Percentiles rank a stretch among this genome's conserved stretches.
Evolutionary conservation across 129 eudicot genomes (phyloP).

Genomic region (Smallanthus sonchifolius): DNA sequence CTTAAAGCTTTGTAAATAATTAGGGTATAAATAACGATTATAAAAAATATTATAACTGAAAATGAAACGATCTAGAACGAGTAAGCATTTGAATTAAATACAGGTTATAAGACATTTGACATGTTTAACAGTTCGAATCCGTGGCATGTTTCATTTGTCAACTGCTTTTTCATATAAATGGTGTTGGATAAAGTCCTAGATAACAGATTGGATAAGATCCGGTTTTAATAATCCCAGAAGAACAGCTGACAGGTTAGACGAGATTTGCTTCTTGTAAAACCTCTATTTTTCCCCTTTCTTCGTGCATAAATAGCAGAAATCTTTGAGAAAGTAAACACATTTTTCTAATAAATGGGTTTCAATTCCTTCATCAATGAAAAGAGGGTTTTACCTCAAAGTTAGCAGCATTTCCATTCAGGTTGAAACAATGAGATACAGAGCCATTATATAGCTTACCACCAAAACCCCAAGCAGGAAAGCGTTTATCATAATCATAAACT

Average conservation of each 20-base stretch:
- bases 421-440: conserved; percentile 85
- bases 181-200: not conserved
- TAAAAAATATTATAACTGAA: not conserved
- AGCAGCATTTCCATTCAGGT: conserved; percentile 56
- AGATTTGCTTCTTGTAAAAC: not conserved
- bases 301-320: not conserved
- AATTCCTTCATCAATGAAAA: not conserved
- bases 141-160: not conserved
- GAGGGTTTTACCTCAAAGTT: conserved; percentile 48
- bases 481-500: conserved; percentile 83
- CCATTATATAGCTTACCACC: conserved; percentile 64
- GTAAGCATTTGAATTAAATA: not conserved
- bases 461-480: conserved; percentile 97
- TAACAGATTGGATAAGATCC: not conserved
- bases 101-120: not conserved
- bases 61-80: not conserved
- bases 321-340: too few relatives aligned
- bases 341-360: not conserved
- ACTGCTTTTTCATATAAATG: not conserved
- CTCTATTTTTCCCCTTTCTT: not conserved
- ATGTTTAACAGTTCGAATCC: not conserved
- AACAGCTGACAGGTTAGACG: not conserved
- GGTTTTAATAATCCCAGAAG: not conserved
- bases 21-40: not conserved
- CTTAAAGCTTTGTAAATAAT: not conserved